phyloP scores from a whole-genome alignment of 2,329 filamentous ascomycete species.

The Calonectria honghensis region DNA sequence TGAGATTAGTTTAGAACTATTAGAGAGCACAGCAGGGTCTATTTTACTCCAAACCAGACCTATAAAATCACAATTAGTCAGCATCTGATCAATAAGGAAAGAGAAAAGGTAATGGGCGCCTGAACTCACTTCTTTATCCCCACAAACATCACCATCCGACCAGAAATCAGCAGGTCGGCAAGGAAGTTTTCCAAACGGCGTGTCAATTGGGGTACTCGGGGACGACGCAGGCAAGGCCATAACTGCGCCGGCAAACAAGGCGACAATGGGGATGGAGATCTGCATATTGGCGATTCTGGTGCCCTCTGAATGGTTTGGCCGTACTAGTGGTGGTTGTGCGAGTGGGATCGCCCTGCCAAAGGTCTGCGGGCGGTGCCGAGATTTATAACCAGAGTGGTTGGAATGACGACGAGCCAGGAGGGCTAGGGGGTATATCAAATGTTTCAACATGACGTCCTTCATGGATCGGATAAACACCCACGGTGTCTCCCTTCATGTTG shows the following conservation, averaged over 20 bases:
- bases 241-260: background rate
- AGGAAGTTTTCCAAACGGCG: background rate
- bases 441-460: constrained; percentile 16
- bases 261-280: background rate
- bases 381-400: constrained; percentile 2
- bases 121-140: background rate
- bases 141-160: background rate
- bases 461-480: background rate
- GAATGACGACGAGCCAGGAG: background rate
- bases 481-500: background rate
- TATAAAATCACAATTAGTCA: background rate
- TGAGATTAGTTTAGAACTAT: background rate
- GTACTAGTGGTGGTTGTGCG: background rate
- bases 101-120: background rate
- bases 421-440: background rate
- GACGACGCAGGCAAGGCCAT: background rate
- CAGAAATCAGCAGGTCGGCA: background rate
- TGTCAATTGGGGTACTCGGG: background rate
- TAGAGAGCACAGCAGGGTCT: background rate
- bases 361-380: background rate
- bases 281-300: background rate
- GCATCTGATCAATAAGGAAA: too few relatives aligned
- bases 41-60: constrained; percentile 10
- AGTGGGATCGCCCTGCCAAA: background rate
- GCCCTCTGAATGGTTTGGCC: background rate